Evolutionary conservation across 2,329 filamentous ascomycete genomes (phyloP).

Genomic region (Raffaelea arxii): DNA sequence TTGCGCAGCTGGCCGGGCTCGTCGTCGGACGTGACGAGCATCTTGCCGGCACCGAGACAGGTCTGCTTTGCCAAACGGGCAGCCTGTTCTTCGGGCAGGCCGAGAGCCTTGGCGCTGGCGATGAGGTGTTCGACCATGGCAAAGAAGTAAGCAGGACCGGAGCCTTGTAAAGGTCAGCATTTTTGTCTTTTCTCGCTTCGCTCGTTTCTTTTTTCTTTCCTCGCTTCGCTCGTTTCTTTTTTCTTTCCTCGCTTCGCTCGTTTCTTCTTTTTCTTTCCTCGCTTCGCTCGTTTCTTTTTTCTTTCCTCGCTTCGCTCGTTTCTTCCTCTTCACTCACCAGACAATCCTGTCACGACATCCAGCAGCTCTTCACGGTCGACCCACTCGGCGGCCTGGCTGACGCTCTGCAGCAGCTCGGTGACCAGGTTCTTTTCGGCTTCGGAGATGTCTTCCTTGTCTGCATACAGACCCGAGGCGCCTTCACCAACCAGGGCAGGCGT

Average conservation of each 20-base stretch:
- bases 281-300: too few species aligned
- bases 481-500: conserved; percentile 40
- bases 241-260: too few species aligned
- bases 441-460: conserved; percentile 28
- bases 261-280: too few species aligned
- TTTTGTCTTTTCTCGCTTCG: too few species aligned
- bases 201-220: background rate
- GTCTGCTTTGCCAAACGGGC: conserved; percentile 39
- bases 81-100: conserved; percentile 37
- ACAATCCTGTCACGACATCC: conserved; percentile 40
- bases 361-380: conserved; percentile 38
- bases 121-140: conserved; percentile 42
- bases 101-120: conserved; percentile 30
- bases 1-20: conserved; percentile 35
- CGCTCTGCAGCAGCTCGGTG: conserved; percentile 30
- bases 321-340: conserved; percentile 27
- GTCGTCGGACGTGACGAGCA: conserved; percentile 37
- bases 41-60: conserved; percentile 39
- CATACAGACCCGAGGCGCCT: conserved; percentile 38
- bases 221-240: background rate
- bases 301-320: too few species aligned
- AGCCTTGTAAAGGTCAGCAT: too few species aligned
- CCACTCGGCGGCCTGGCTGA: conserved; percentile 40
- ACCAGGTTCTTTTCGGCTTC: conserved; percentile 31
- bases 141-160: conserved; percentile 43